Evolutionary conservation across 1,139 yeast species (phyloP).

Genomic region (Yamadazyma aaseri): DNA sequence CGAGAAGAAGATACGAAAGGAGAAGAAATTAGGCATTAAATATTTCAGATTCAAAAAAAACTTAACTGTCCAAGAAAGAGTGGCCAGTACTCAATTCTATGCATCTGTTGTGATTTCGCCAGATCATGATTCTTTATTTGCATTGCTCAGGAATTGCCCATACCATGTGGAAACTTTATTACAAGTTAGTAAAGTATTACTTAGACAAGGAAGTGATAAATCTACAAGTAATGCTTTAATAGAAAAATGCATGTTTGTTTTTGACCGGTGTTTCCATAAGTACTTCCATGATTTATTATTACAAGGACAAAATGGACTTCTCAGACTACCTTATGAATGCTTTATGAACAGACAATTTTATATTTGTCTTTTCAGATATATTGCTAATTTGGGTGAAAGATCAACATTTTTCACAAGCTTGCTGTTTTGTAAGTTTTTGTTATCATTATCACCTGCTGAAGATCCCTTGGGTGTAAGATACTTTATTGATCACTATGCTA

Average conservation of each 20-base stretch:
- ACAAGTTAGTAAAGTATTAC: slow-evolving; percentile 73
- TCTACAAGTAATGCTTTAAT: slow-evolving; percentile 67
- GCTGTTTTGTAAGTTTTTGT: slow-evolving; percentile 66
- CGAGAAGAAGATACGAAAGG: slow-evolving; percentile 41
- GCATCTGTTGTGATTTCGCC: slow-evolving; percentile 68
- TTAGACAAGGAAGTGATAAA: slow-evolving; percentile 74
- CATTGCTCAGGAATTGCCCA: slow-evolving; percentile 56
- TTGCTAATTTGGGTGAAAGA: slow-evolving; percentile 68
- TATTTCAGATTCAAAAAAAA: slow-evolving; percentile 53
- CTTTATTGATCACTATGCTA: slow-evolving; percentile 77
- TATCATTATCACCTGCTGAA: slow-evolving; percentile 70
- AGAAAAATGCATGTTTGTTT: slow-evolving; percentile 75
- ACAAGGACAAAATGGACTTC: slow-evolving; percentile 55
- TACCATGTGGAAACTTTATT: slow-evolving; percentile 78
- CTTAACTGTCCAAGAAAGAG: slow-evolving; percentile 38
- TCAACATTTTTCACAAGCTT: slow-evolving; percentile 79
- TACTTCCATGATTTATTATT: slow-evolving; percentile 43
- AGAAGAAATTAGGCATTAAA: slow-evolving; percentile 48
- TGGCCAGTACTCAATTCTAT: slow-evolving; percentile 60
- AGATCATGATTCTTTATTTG: slow-evolving; percentile 66
- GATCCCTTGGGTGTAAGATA: slow-evolving; percentile 86
- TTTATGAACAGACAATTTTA: slow-evolving; percentile 78
- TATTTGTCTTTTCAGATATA: slow-evolving; percentile 69
- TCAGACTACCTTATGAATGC: slow-evolving; percentile 73
- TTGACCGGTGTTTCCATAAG: slow-evolving; percentile 58